These are phyloP conservation scores for Onygenales sp. DNA, from an alignment of 2,329 filamentous ascomycete species.

Conservation along the genomic window DNA sequence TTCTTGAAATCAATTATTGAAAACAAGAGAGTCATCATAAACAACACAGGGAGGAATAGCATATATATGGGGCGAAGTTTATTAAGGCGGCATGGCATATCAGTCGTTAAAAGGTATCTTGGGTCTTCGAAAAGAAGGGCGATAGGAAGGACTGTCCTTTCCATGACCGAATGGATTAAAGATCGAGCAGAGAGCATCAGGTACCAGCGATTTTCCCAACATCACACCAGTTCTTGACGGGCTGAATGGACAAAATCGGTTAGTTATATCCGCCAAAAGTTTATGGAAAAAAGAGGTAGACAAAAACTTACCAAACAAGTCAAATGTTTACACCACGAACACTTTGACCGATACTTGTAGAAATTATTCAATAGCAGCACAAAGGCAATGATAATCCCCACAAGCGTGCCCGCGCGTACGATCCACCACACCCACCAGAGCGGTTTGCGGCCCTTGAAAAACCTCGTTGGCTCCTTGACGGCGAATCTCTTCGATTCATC, in stretches of 20 bases:
- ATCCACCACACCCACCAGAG: slow-evolving; percentile 99
- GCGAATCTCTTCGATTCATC: slow-evolving; percentile 42
- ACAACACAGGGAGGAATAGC: background rate
- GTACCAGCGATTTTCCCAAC: slow-evolving; percentile 3
- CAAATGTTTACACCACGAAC: slow-evolving; percentile 89
- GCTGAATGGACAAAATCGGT: background rate
- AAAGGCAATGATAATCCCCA: slow-evolving; percentile 76
- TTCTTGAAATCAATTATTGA: background rate
- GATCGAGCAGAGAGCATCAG: background rate
- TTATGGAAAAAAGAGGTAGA: background rate
- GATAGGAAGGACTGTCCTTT: background rate
- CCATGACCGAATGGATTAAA: too few species aligned
- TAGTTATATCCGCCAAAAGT: background rate
- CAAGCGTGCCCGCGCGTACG: slow-evolving; percentile 64
- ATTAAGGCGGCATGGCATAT: background rate
- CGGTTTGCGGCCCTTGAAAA: slow-evolving; percentile 68
- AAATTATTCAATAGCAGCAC: slow-evolving; percentile 85
- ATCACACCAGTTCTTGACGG: slow-evolving; percentile 4
- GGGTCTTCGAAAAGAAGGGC: background rate
- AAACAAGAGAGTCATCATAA: background rate
- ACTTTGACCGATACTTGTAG: slow-evolving; percentile 65
- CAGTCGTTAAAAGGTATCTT: background rate
- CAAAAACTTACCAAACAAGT: slow-evolving; percentile 70
- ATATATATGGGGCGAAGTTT: background rate
- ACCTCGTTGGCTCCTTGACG: slow-evolving; percentile 48